phyloP scores from a whole-genome alignment of 495 filamentous ascomycete genomes.

The Aspergillus leporis region DNA sequence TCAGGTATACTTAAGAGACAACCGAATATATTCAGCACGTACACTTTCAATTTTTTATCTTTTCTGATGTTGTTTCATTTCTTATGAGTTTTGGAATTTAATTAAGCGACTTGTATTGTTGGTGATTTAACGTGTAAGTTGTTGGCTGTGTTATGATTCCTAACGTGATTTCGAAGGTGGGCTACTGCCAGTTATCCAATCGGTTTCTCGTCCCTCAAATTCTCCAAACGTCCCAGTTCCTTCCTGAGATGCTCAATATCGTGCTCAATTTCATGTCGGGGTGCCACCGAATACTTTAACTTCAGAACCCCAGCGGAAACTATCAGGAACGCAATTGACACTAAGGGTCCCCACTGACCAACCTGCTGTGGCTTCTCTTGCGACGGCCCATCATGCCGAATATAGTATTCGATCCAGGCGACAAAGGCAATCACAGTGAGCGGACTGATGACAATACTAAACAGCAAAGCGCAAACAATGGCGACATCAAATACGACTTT shows the following conservation, averaged over 20 bases:
- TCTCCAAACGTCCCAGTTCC: constrained; percentile 21
- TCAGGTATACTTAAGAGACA: too few species aligned
- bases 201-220: not conserved
- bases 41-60: too few species aligned
- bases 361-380: constrained; percentile 34
- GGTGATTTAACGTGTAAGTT: too few species aligned
- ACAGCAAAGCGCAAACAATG: constrained; percentile 24
- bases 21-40: too few species aligned
- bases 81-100: too few species aligned
- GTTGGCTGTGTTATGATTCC: too few species aligned
- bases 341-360: constrained; percentile 36
- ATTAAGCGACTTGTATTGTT: too few species aligned
- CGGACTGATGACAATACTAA: constrained; percentile 38
- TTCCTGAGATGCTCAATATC: constrained; percentile 22
- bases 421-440: constrained; percentile 36
- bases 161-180: too few species aligned
- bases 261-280: constrained; percentile 25
- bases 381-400: constrained; percentile 32
- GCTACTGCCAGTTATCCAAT: not conserved
- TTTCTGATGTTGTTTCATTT: too few species aligned
- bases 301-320: constrained; percentile 31
- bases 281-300: constrained; percentile 31
- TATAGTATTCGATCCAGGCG: constrained; percentile 35
- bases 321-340: constrained; percentile 28
- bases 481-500: constrained; percentile 19